Base-by-base conservation (phyloP, 192 early-diverging fungal species). In the Coemansia sp. region DNA sequence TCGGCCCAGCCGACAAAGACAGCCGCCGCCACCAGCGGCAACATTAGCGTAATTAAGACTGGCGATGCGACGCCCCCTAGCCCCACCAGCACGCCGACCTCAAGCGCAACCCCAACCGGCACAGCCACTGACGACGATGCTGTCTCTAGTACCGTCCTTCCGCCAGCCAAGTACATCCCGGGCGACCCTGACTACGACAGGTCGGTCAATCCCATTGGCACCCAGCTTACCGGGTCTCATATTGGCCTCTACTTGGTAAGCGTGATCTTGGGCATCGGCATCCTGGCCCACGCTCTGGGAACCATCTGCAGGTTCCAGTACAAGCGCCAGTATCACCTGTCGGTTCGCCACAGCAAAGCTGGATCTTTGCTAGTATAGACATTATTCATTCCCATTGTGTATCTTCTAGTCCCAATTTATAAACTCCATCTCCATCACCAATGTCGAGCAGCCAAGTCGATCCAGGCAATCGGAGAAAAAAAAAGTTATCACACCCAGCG, bases 181-280 rank as follows among this genome's bases (percentile, higher is more conserved):
- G 79, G 79, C 39, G 74, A 82, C 40, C 67, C 79, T 2, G 67
- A 82, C 56, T 82, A 82, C 55, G 74, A 82, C 28, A 59, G 55
- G 11, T 33, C 59, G 11, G 39, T 63, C 10, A 51, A 82, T 46
- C 70, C 70, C 16, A 40, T 82, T 8, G 79, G 73, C 18, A 75
- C 73, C 1, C 37, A 68, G 46, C 62, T 73, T 24, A 66, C 63
- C 9, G 79, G 70, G 11, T 74, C 79, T 6, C 37, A 39, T 9
- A 76, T 67, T 9, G 79, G 79, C 24, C 63, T 72, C 43, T 69
- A 72, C 24, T 65, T 82, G 60, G 66, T 71, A 26, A 76, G 74
- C 59, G 43, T 55, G 3, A 65, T 82, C 31, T 37, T 76, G 9
- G 73, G 73, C 23, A 62, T 82, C 9, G 79, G 79, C 28, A 20